Evolutionary conservation across 305 asterid genomes (phyloP).

Genomic region (Fraxinus angustifolia): DNA sequence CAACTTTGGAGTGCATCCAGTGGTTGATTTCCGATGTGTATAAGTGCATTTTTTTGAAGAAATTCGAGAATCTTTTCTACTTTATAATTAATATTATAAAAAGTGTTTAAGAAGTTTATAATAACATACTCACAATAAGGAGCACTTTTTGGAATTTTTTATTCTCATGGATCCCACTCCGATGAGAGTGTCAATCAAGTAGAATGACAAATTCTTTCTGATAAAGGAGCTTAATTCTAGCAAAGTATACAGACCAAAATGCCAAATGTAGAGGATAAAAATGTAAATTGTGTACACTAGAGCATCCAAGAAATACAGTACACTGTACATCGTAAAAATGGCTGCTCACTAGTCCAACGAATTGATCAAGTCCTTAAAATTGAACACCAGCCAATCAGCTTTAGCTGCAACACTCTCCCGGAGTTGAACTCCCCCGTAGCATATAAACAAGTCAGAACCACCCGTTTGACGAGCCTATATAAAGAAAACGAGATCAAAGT

Average conservation of each 20-base stretch:
- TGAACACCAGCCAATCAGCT: slow-evolving; percentile 90
- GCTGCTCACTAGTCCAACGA: slow-evolving; percentile 41
- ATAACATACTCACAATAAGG: too few species aligned
- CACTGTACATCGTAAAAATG: neutral
- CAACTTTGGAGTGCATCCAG: neutral
- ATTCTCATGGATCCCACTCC: too few species aligned
- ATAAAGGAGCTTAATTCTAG: too few species aligned
- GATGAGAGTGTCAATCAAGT: too few species aligned
- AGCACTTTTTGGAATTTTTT: too few species aligned
- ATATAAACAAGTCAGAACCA: slow-evolving; percentile 78
- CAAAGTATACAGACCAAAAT: neutral
- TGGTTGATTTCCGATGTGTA: neutral
- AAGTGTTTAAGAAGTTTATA: too few species aligned
- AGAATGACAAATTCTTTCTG: too few species aligned
- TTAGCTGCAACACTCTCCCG: slow-evolving; percentile 78
- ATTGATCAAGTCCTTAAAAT: slow-evolving; percentile 65
- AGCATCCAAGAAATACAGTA: neutral
- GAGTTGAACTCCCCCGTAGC: slow-evolving; percentile 82
- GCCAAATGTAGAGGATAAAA: neutral
- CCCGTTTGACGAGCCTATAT: slow-evolving; percentile 83
- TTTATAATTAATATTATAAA: too few species aligned
- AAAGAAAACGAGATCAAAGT: neutral
- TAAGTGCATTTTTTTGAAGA: neutral
- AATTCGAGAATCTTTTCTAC: neutral
- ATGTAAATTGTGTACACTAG: neutral